Evolutionary conservation across 2,329 filamentous ascomycete species (phyloP), one percentile per base, ranked within the genome.

Genomic region (Chrysosphaeria jannelii): DNA sequence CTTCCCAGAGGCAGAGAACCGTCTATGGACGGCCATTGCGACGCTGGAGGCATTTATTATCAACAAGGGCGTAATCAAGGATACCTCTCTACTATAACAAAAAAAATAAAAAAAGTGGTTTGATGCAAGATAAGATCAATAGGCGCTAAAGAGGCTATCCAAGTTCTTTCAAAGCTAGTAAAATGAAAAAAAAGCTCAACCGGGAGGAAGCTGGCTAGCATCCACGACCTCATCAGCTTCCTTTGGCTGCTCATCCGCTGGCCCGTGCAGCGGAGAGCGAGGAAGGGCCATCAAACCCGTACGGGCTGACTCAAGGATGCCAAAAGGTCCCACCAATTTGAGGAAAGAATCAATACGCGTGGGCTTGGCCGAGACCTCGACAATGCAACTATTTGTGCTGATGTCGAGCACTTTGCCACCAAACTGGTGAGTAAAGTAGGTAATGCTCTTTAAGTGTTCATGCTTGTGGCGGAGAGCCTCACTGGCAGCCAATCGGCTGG

Each of bases 381-480:
- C 79, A 44, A 93, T 93, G 48, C 85, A 93, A 50, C 88, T 93
- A 48, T 75, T 91, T 25, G 75, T 91, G 53, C 78, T 90, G 37
- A 97, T 93, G 45, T 97, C 85, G 36, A 97, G 47, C 13, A 97
- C 74, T 51, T 97, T 97, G 32, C 85, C 85, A 27, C 79, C 79
- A 38, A 97, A 97, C 40, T 97, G 85, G 50, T 97, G 85, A 10
- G 81, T 69, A 41, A 97, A 65, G 46, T 89, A 85, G 27, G 85
- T 97, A 39, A 97, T 90, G 27, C 72, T 78, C 51, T 81, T 75
- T 35, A 97, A 48, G 53, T 97, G 85, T 52, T 93, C 76, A 43
- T 93, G 79, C 56, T 97, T 97, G 47, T 91, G 74, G 40, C 85
- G 63, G 38, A 97, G 51, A 10, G 81, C 85, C 50, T 97, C 68